phyloP scores from a whole-genome alignment of 2,329 filamentous ascomycete genomes.

The Calcarisporium arbuscula region DNA sequence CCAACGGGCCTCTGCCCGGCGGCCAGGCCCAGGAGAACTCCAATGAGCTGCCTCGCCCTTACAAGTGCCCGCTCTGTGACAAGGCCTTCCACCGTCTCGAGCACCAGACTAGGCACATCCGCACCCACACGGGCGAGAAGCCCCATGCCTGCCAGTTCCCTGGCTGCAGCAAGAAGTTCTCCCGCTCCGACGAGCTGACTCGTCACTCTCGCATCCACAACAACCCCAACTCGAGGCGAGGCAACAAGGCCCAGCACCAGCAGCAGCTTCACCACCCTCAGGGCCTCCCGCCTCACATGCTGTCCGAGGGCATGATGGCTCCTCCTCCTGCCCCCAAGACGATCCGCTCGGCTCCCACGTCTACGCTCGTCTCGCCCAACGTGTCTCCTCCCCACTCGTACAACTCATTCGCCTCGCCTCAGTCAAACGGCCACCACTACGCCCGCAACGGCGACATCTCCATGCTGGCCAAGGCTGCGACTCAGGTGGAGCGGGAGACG shows the following conservation, averaged over 20 bases:
- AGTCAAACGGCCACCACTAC: conserved; percentile 42
- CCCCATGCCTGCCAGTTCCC: conserved; percentile 93
- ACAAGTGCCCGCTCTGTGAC: conserved; percentile 97
- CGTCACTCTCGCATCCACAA: conserved; percentile 97
- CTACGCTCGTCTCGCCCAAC: conserved; percentile 85
- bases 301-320: conserved; percentile 65
- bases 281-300: conserved; percentile 36
- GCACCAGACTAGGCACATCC: conserved; percentile 86
- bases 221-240: conserved; percentile 93
- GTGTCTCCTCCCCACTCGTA: conserved; percentile 92
- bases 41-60: conserved; percentile 81
- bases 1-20: conserved; percentile 56
- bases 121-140: conserved; percentile 97
- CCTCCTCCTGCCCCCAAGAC: conserved; percentile 69
- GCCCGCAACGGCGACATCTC: conserved; percentile 48
- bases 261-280: conserved; percentile 31
- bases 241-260: conserved; percentile 66
- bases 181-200: conserved; percentile 91
- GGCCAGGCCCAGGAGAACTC: conserved; percentile 51
- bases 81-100: conserved; percentile 98
- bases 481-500: conserved; percentile 56
- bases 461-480: conserved; percentile 54
- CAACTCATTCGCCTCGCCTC: conserved; percentile 57
- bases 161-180: conserved; percentile 95
- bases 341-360: conserved; percentile 82